A percentile compares a stretch with the other conserved stretches of the same genome.
phyloP scores from a whole-genome alignment of 2,329 filamentous ascomycete species.

The Colletotrichum sp. region DNA sequence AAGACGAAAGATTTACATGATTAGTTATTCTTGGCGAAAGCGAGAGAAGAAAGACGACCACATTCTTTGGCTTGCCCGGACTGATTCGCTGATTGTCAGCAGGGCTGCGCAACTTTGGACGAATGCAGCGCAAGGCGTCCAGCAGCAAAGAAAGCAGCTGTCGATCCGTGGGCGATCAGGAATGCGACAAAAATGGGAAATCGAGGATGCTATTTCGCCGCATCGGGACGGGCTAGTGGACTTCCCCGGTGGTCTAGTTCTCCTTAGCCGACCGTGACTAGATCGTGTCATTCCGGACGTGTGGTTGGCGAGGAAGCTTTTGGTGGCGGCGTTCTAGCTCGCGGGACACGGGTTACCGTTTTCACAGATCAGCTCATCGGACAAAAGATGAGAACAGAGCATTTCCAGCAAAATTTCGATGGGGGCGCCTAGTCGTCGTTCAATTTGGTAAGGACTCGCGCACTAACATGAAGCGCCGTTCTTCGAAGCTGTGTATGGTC shows the following conservation, averaged over 20 bases:
- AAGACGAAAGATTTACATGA: background rate
- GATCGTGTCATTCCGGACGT: background rate
- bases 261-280: background rate
- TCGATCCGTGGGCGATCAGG: background rate
- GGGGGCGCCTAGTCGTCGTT: background rate
- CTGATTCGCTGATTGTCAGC: background rate
- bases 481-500: background rate
- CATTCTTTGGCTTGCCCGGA: background rate
- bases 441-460: background rate
- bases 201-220: background rate
- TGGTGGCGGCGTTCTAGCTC: background rate
- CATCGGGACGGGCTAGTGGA: background rate
- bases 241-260: background rate
- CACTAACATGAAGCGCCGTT: background rate
- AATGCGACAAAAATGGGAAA: background rate
- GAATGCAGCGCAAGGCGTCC: background rate
- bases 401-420: background rate
- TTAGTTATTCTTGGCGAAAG: background rate
- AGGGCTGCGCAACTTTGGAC: background rate
- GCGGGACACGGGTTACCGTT: background rate
- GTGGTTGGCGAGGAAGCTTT: background rate
- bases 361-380: background rate
- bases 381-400: background rate
- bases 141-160: background rate
- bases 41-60: background rate